A percentile compares a stretch with the other conserved stretches of the same genome.
phyloP scores from a whole-genome alignment of 2,329 filamentous ascomycete species.

The Venturiaceae sp. region DNA sequence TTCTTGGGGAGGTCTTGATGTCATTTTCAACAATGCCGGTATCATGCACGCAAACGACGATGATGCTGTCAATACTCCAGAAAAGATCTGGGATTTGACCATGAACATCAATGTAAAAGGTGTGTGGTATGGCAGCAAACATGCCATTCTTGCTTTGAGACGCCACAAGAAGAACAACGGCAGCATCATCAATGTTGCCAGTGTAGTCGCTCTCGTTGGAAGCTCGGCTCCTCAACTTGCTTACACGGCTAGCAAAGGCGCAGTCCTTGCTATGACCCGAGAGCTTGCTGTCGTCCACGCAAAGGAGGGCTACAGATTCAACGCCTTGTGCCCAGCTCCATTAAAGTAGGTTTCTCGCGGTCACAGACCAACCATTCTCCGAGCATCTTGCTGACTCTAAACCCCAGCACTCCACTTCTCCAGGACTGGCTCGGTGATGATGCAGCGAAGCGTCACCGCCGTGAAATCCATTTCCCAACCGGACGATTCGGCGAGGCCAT shows the following conservation, averaged over 20 bases:
- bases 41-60: constrained; percentile 77
- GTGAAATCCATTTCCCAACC: constrained; percentile 81
- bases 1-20: constrained; percentile 75
- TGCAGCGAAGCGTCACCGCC: constrained; percentile 65
- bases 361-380: neutral
- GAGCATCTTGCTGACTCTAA: neutral
- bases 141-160: constrained; percentile 74
- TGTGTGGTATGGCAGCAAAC: constrained; percentile 94
- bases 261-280: constrained; percentile 79
- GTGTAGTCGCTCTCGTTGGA: constrained; percentile 78
- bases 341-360: constrained; percentile 51
- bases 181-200: constrained; percentile 87
- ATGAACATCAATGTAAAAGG: constrained; percentile 96
- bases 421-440: constrained; percentile 94
- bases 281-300: constrained; percentile 90
- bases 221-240: constrained; percentile 82
- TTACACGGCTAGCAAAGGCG: constrained; percentile 90
- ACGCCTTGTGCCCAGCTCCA: constrained; percentile 80
- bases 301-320: constrained; percentile 82
- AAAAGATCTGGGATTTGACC: constrained; percentile 89
- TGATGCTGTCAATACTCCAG: constrained; percentile 67
- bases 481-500: constrained; percentile 89
- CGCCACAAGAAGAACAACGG: constrained; percentile 68
- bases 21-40: constrained; percentile 96
- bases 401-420: constrained; percentile 62